These are phyloP conservation scores for Melanopsichium pennsylvanicum DNA, from an alignment of 1,284 basidiomycete species.

Conservation along the genomic window DNA sequence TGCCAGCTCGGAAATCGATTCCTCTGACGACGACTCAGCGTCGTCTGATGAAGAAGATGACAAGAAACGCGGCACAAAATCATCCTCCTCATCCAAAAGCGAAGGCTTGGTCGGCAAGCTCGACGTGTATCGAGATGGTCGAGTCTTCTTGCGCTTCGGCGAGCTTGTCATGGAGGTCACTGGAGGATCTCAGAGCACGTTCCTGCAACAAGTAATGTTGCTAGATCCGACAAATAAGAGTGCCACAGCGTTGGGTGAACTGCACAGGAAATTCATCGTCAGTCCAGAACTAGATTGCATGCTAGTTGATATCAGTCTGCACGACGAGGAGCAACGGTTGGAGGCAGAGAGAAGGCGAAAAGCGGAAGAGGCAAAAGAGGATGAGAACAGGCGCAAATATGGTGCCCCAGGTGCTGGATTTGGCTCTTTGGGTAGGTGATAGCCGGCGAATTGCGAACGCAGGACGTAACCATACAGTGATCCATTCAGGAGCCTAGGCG, in stretches of 20 bases:
- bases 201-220: slow-evolving; percentile 85
- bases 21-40: slow-evolving; percentile 2
- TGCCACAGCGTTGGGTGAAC: slow-evolving; percentile 80
- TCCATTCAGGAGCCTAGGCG: too few species aligned
- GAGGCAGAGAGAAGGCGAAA: slow-evolving; percentile 7
- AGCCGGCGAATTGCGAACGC: too few species aligned
- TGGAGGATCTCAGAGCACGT: slow-evolving; percentile 83
- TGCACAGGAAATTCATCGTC: slow-evolving; percentile 83
- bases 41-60: slow-evolving; percentile 23
- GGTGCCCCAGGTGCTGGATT: slow-evolving; percentile 20
- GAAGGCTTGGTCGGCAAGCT: slow-evolving; percentile 61
- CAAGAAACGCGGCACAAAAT: slow-evolving; percentile 21
- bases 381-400: slow-evolving; percentile 20
- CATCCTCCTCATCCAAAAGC: neutral
- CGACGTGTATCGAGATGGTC: slow-evolving; percentile 57
- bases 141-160: slow-evolving; percentile 56
- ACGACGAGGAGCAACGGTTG: slow-evolving; percentile 22
- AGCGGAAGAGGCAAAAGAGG: slow-evolving; percentile 20
- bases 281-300: slow-evolving; percentile 84
- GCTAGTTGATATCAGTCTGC: slow-evolving; percentile 69
- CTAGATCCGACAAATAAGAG: slow-evolving; percentile 73
- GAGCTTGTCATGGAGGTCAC: slow-evolving; percentile 69
- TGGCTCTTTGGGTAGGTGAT: slow-evolving; percentile 11
- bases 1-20: slow-evolving; percentile 23
- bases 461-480: too few species aligned